Base-by-base conservation (phyloP, 164 flowering plant species). In the Dillenia suffruticosa region DNA sequence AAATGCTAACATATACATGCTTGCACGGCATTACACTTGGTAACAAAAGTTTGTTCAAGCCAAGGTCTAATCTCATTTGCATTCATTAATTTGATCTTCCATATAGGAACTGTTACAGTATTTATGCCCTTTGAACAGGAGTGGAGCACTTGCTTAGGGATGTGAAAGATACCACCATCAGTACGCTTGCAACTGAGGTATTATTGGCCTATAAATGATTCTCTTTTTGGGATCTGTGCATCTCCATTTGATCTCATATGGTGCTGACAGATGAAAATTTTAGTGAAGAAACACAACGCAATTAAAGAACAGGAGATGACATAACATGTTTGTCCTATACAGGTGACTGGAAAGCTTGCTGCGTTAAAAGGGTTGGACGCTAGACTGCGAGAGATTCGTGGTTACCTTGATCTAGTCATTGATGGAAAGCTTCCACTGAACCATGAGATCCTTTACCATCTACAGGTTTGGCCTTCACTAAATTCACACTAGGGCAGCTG, bases 101-200 rank as follows among this genome's bases (percentile, higher is more conserved):
- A n/a, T 48, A 11, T 19, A 45, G 43, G 26, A 43, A 11, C 51
- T 44, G 26, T 45, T 12, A 1, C 7, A 11, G 12, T 46, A 9
- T 44, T 8, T 12, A 3, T 63, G 44, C 46, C 14, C 14, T 10
- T 69, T 59, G 54, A 19, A 57, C 70, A 94, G 99, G 99, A 53
- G 99, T 94, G 72, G 99, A 94, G 69, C 99, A 94, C 77, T 80
- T 94, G 79, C 89, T 94, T 12, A 84, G 99, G 63, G 99, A 94
- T 81, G 99, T 94, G 67, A 91, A 94, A 73, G 97, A 94, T 68
- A 94, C 99, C 59, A 94, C 97, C 22, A 83, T 91, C 46, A 94
- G 96, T 73, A 91, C 99, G 11, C 89, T 94, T 50, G 97, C 99
- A 61, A 94, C 96, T n/a, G 97, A 94, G 90, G 99, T 89, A 26